Evolutionary conservation across 2,329 filamentous ascomycete genomes (phyloP), one percentile per base, ranked within the genome.

Genomic region (Hirsutella minnesotensis): DNA sequence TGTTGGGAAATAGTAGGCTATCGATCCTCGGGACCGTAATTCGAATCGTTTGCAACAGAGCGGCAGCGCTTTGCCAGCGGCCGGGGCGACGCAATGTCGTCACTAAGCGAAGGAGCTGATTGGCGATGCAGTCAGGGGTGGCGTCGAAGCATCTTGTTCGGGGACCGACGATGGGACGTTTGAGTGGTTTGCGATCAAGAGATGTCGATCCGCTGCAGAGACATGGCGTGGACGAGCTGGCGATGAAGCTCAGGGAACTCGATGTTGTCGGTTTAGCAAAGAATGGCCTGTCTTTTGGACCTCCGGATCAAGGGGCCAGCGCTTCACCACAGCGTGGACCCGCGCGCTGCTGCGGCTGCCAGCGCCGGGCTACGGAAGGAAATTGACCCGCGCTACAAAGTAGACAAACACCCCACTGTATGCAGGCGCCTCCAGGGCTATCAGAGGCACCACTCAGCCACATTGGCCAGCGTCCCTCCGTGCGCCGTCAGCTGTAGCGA

Each of bases 71-170:
- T 43, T 13, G 22, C 15, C 16, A 13, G 27, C 21, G 9, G n/a
- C 9, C 8, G 21, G 15, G 21, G 44, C 42, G 45, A 42, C 35
- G 20, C 39, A 44, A 42, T 49, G 46, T 52, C 42, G 49, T 50
- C 49, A 51, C 37, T 39, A 21, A 22, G 15, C 21, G 9, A 18
- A n/a, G 16, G 49, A 49, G 49, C 47, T 45, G 45, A 43, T 36
- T 39, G 40, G 46, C 50, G 56, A 47, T 45, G 46, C 24, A 16
- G 9, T 39, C 37, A 39, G 20, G 37, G 33, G 50, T 44, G 47
- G 49, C 47, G 52, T 48, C 46, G 49, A 49, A 43, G 53, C 57
- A 60, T 60, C 47, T 54, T 59, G 45, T 34, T 49, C 45, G 41
- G 43, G 40, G 43, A 39, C 44, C 43, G 41, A 49, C 41, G 37